Conservation (phyloP, 129 eudicot genomes). For the Oenanthe sinensis region DNA sequence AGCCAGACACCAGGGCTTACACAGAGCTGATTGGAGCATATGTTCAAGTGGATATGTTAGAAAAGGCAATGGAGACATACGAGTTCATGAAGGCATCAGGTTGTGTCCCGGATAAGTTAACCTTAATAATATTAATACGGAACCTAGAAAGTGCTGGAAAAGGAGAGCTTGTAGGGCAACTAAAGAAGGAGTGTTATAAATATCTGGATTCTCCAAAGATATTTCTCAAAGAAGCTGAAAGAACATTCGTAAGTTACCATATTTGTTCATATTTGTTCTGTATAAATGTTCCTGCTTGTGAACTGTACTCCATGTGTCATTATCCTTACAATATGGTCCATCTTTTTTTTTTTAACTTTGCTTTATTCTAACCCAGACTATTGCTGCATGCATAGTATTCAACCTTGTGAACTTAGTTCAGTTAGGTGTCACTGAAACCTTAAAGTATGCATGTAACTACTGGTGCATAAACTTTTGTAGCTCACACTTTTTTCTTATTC, state of each 20-base stretch:
- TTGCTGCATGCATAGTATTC: not conserved
- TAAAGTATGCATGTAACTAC: not conserved
- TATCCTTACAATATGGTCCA: not conserved
- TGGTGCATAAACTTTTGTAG: not conserved
- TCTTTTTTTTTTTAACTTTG: not conserved
- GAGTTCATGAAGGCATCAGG: conserved; percentile 67
- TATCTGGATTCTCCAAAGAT: conserved; percentile 53
- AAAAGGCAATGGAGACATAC: conserved; percentile 69
- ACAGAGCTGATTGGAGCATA: conserved; percentile 80
- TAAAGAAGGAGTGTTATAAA: conserved; percentile 48
- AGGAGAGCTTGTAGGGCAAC: conserved; percentile 40
- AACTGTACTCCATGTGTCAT: not conserved
- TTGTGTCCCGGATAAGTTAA: conserved; percentile 61
- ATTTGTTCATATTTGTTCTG: conserved; percentile 13
- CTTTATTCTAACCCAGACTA: not conserved
- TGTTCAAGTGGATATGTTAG: conserved; percentile 46
- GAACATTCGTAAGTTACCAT: conserved; percentile 38
- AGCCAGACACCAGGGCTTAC: conserved; percentile 57
- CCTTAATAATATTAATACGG: conserved; percentile 54
- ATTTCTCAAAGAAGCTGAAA: conserved; percentile 53
- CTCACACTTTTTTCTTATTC: not conserved
- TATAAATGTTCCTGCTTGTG: not conserved
- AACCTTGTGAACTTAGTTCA: not conserved
- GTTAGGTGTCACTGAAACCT: not conserved
- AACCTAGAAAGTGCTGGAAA: conserved; percentile 51